These are phyloP conservation scores for Maudiozyma serrabonitensis DNA, from an alignment of 805 yeast species.

Conservation along the genomic window DNA sequence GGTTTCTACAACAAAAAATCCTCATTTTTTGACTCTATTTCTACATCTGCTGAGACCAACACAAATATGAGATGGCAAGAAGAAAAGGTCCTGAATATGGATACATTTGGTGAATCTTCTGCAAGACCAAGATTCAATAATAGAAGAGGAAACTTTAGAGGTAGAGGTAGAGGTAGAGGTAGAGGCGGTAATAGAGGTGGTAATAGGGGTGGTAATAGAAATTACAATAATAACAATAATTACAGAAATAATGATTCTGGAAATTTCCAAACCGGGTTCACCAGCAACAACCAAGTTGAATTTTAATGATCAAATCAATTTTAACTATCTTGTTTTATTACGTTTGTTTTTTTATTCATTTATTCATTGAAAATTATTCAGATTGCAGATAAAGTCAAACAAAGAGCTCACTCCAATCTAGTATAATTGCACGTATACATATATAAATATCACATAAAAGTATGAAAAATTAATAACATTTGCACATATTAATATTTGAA, in stretches of 20 bases:
- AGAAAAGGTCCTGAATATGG: conserved; percentile 64
- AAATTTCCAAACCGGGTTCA: not conserved
- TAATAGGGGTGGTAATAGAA: conserved; percentile 11
- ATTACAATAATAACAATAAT: conserved; percentile 7
- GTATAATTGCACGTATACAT: not conserved
- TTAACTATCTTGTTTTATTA: not conserved
- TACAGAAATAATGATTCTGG: not conserved
- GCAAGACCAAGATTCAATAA: conserved; percentile 35
- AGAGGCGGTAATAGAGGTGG: conserved; percentile 7
- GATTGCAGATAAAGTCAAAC: not conserved
- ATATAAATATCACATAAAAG: not conserved
- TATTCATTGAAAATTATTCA: too few relatives aligned
- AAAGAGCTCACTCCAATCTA: not conserved
- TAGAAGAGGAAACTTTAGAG: conserved; percentile 15
- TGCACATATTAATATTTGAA: too few relatives aligned
- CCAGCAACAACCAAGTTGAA: conserved; percentile 4
- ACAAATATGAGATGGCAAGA: conserved; percentile 54
- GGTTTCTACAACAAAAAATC: conserved; percentile 64
- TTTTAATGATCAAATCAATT: conserved; percentile 4
- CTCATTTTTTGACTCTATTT: conserved; percentile 82
- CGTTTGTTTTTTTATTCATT: too few relatives aligned
- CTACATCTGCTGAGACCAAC: conserved; percentile 50
- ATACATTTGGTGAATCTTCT: conserved; percentile 73
- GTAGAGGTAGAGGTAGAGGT: conserved; percentile 8
- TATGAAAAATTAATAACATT: not conserved